These are phyloP conservation scores for Kwoniella shivajii DNA, from an alignment of 1,284 basidiomycete genomes.

Conservation along the genomic window DNA sequence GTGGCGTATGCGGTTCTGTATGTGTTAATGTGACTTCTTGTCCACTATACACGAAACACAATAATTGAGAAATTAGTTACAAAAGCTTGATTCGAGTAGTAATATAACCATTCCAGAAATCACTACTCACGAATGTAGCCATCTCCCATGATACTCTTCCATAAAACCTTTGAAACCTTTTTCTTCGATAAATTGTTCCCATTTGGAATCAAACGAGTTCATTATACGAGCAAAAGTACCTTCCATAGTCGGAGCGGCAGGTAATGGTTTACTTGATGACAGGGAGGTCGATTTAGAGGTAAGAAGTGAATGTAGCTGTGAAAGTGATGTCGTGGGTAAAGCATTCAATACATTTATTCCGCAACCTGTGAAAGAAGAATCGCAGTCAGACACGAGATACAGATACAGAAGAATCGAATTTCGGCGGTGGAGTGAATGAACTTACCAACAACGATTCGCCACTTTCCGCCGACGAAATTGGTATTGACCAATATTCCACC, in stretches of 20 bases:
- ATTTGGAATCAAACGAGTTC: slow-evolving; percentile 75
- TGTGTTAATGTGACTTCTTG: slow-evolving; percentile 82
- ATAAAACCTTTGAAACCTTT: slow-evolving; percentile 76
- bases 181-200: slow-evolving; percentile 67
- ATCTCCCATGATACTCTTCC: slow-evolving; percentile 72
- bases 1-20: slow-evolving; percentile 66
- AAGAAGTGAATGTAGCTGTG: slow-evolving; percentile 61
- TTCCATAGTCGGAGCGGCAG: slow-evolving; percentile 67
- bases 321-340: slow-evolving; percentile 79
- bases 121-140: slow-evolving; percentile 82
- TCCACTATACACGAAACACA: slow-evolving; percentile 60
- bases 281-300: slow-evolving; percentile 25
- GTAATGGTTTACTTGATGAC: slow-evolving; percentile 34
- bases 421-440: no score
- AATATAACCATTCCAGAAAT: background rate
- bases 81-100: background rate
- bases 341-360: slow-evolving; percentile 86
- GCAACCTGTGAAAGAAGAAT: slow-evolving; percentile 63
- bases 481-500: slow-evolving; percentile 92
- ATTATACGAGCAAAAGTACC: slow-evolving; percentile 73
- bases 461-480: slow-evolving; percentile 70
- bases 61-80: background rate
- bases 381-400: background rate
- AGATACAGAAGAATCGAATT: no score
- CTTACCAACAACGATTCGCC: slow-evolving; percentile 78